Conservation (phyloP, 1,139 yeast species). For the Pichia norvegensis region DNA sequence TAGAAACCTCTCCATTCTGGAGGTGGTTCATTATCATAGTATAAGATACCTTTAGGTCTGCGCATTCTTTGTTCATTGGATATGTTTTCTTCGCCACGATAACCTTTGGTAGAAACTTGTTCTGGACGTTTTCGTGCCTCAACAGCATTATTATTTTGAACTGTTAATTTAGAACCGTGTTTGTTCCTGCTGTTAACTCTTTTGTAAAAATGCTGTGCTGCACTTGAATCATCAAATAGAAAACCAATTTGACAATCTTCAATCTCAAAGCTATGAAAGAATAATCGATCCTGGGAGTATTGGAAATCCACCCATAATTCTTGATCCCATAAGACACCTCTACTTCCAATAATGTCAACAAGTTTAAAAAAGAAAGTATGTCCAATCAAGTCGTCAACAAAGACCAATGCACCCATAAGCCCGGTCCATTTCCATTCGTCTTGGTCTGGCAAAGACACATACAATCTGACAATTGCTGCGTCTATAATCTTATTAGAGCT, state of each 20-base stretch:
- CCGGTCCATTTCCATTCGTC: slow-evolving; percentile 84
- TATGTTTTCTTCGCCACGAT: slow-evolving; percentile 51
- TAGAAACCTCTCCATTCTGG: slow-evolving; percentile 79
- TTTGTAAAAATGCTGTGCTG: slow-evolving; percentile 79
- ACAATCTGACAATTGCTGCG: slow-evolving; percentile 83
- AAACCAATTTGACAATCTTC: slow-evolving; percentile 89
- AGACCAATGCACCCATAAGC: slow-evolving; percentile 72
- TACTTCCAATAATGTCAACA: slow-evolving; percentile 72
- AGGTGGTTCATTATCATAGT: slow-evolving; percentile 76
- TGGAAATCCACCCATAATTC: slow-evolving; percentile 83
- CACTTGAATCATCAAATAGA: slow-evolving; percentile 79
- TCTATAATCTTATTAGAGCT: slow-evolving; percentile 81
- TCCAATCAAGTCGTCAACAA: slow-evolving; percentile 91
- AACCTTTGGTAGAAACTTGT: slow-evolving; percentile 44
- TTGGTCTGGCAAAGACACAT: slow-evolving; percentile 83
- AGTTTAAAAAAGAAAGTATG: slow-evolving; percentile 85
- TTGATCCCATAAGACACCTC: slow-evolving; percentile 96
- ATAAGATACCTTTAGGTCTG: slow-evolving; percentile 52
- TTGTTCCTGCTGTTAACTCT: slow-evolving; percentile 69
- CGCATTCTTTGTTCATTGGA: slow-evolving; percentile 41
- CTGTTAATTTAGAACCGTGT: slow-evolving; percentile 79
- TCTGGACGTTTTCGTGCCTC: slow-evolving; percentile 53
- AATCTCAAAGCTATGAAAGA: slow-evolving; percentile 88
- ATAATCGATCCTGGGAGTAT: slow-evolving; percentile 87
- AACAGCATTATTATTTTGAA: slow-evolving; percentile 78